These are phyloP conservation scores for Candida khao-thaluensis DNA, from an alignment of 805 yeast genomes.

Conservation along the genomic window DNA sequence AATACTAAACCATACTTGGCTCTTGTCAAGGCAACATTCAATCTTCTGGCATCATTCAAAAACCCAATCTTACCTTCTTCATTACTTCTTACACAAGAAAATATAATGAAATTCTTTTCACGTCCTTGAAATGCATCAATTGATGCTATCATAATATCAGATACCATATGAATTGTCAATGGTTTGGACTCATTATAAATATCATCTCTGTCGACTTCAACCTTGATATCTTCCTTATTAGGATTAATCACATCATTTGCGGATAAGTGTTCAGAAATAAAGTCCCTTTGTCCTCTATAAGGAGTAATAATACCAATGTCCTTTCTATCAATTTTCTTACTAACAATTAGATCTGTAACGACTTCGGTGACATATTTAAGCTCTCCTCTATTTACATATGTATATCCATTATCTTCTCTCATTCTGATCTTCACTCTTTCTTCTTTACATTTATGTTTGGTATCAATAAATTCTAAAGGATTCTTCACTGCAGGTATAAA, in stretches of 20 bases:
- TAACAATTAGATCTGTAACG: slow-evolving; percentile 50
- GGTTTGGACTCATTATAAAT: slow-evolving; percentile 45
- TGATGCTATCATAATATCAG: slow-evolving; percentile 52
- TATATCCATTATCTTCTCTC: slow-evolving; percentile 53
- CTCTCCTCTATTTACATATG: slow-evolving; percentile 59
- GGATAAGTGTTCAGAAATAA: slow-evolving; percentile 50
- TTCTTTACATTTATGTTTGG: slow-evolving; percentile 49
- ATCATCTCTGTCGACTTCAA: slow-evolving; percentile 64
- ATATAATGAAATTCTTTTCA: slow-evolving; percentile 51
- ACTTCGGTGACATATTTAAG: slow-evolving; percentile 46
- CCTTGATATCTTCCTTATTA: slow-evolving; percentile 40
- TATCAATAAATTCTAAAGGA: slow-evolving; percentile 64
- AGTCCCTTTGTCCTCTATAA: slow-evolving; percentile 72
- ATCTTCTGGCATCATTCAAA: slow-evolving; percentile 77
- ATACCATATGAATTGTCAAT: slow-evolving; percentile 48
- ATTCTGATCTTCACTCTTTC: slow-evolving; percentile 46
- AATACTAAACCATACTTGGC: slow-evolving; percentile 75
- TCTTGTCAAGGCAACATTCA: slow-evolving; percentile 87
- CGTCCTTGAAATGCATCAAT: slow-evolving; percentile 63
- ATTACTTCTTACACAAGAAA: slow-evolving; percentile 65
- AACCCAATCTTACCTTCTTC: slow-evolving; percentile 75
- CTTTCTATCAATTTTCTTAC: slow-evolving; percentile 47
- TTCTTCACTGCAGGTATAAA: slow-evolving; percentile 41
- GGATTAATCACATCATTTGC: slow-evolving; percentile 59
- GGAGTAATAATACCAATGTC: slow-evolving; percentile 72